These are phyloP conservation scores for Amanita brunnescens DNA, from an alignment of 768 basidiomycete species.

Conservation along the genomic window DNA sequence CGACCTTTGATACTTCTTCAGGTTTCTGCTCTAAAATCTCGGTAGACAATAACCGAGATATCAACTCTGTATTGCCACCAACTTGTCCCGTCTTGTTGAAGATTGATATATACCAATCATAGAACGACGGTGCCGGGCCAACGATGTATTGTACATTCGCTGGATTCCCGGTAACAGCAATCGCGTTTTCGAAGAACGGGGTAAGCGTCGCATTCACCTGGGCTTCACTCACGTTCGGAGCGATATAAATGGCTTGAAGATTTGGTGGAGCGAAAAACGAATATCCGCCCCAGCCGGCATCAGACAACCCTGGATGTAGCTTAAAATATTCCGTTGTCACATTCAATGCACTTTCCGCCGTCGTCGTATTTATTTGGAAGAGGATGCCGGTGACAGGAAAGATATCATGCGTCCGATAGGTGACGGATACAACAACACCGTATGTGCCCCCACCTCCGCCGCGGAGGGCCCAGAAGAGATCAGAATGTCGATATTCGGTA, in stretches of 20 bases:
- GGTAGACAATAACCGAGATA: slow-evolving; percentile 25
- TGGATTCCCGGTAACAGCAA: neutral
- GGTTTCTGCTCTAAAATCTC: slow-evolving; percentile 17
- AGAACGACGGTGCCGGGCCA: slow-evolving; percentile 18
- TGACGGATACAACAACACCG: slow-evolving; percentile 37
- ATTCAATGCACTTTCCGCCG: slow-evolving; percentile 17
- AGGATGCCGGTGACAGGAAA: slow-evolving; percentile 22
- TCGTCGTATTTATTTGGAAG: slow-evolving; percentile 24
- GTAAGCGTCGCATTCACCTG: neutral
- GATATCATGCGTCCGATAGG: slow-evolving; percentile 33
- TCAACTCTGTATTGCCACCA: slow-evolving; percentile 20
- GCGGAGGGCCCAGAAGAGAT: slow-evolving; percentile 40
- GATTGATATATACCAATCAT: slow-evolving; percentile 13
- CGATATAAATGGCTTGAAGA: neutral
- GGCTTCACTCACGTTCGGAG: neutral
- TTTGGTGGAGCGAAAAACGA: slow-evolving; percentile 10
- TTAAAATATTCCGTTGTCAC: slow-evolving; percentile 27
- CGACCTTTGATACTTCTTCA: slow-evolving; percentile 17
- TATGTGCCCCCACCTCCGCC: slow-evolving; percentile 28
- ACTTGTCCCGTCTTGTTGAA: slow-evolving; percentile 10
- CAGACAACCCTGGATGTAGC: slow-evolving; percentile 26
- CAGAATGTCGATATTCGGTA: slow-evolving; percentile 30
- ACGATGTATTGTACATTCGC: neutral
- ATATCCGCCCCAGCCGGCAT: slow-evolving; percentile 39
- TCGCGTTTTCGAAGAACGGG: neutral